phyloP scores from a whole-genome alignment of 306 rosid species.

The Senna siamea region DNA sequence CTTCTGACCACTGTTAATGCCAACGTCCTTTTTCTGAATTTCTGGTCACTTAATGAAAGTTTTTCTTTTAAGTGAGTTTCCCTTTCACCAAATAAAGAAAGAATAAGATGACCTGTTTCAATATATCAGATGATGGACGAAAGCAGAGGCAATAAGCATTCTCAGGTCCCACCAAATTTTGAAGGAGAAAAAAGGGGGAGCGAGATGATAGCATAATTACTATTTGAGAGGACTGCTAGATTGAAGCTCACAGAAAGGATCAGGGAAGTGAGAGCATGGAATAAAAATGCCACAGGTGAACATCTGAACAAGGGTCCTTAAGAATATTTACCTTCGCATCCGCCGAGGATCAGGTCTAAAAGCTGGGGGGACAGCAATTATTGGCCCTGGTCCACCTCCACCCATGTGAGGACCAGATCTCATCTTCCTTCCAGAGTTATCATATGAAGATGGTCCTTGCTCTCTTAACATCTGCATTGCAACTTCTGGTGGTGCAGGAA shows the following conservation, averaged over 20 bases:
- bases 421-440: conserved; percentile 74
- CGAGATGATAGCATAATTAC: conserved; percentile 1
- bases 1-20: neutral
- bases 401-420: conserved; percentile 75
- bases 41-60: neutral
- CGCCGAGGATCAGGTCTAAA: conserved; percentile 90
- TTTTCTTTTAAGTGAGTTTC: conserved; percentile 2
- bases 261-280: neutral
- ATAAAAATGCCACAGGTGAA: conserved; percentile 1
- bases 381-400: conserved; percentile 86
- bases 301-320: conserved; percentile 8
- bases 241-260: conserved; percentile 10
- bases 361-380: conserved; percentile 76
- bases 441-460: conserved; percentile 91
- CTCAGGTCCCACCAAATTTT: neutral
- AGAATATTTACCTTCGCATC: conserved; percentile 76
- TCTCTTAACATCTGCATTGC: conserved; percentile 98
- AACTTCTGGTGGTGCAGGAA: conserved; percentile 99
- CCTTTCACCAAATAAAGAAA: conserved; percentile 4
- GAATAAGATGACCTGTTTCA: conserved; percentile 1
- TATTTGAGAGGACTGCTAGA: conserved; percentile 29
- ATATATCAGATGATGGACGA: conserved; percentile 5
- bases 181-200: neutral
- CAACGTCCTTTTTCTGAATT: neutral
- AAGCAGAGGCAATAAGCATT: neutral